phyloP scores from a whole-genome alignment of 441 rosid species.

The Francoa sonchifolia region DNA sequence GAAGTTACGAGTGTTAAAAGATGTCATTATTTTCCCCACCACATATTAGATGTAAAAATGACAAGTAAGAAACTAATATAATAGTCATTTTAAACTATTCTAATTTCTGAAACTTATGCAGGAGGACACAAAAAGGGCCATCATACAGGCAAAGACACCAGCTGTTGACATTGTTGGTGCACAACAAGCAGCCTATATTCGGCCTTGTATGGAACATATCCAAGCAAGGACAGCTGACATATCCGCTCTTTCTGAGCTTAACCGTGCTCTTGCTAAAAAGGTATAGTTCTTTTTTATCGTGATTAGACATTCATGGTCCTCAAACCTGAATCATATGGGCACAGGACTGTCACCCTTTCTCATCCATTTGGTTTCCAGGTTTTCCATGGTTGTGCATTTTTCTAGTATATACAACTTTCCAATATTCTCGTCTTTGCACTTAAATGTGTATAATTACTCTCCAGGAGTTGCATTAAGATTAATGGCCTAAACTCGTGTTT shows the following conservation, averaged over 20 bases:
- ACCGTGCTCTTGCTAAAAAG: constrained; percentile 45
- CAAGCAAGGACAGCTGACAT: constrained; percentile 55
- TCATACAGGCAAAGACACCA: constrained; percentile 29
- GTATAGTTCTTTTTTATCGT: too few species aligned
- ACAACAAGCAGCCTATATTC: constrained; percentile 30
- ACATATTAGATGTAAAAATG: too few species aligned
- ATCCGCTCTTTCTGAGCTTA: constrained; percentile 39
- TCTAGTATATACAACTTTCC: not conserved
- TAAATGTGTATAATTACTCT: not conserved
- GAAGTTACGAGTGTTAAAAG: too few species aligned
- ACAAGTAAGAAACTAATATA: not conserved
- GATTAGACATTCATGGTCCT: too few species aligned
- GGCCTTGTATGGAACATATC: constrained; percentile 27
- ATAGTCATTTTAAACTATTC: not conserved
- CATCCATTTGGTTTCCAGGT: too few species aligned
- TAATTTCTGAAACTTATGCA: constrained; percentile 18
- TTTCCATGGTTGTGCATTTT: too few species aligned
- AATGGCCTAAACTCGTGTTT: not conserved
- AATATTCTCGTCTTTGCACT: too few species aligned
- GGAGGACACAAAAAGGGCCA: constrained; percentile 27
- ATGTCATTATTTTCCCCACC: not conserved
- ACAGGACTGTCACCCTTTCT: not conserved
- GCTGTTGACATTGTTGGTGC: constrained; percentile 22
- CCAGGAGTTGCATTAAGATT: not conserved
- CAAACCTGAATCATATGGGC: too few species aligned